Percentiles rank a stretch among this genome's conserved stretches.
Evolutionary conservation across 768 basidiomycete genomes (phyloP).

Genomic region (Nevesoporus exiguus): DNA sequence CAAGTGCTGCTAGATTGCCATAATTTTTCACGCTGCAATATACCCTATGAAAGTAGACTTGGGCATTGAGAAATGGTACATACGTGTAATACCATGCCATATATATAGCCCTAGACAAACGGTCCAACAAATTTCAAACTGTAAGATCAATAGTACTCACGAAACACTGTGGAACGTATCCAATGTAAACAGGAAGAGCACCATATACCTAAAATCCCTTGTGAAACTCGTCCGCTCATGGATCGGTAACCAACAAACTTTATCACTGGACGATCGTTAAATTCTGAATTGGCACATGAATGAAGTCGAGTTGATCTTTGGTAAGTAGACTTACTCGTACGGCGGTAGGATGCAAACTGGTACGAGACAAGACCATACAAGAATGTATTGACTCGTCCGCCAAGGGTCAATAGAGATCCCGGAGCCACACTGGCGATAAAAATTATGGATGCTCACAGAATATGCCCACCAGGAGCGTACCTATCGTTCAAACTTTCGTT

Average conservation of each 20-base stretch:
- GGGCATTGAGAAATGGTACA: not conserved
- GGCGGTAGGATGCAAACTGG: not conserved
- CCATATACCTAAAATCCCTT: conserved; percentile 8
- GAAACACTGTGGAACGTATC: not conserved
- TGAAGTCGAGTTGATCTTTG: not conserved
- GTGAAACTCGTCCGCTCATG: not conserved
- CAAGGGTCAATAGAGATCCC: not conserved
- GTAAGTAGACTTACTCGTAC: conserved; percentile 17
- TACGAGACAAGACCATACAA: not conserved
- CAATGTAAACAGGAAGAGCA: conserved; percentile 13
- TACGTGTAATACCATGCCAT: conserved; percentile 20
- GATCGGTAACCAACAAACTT: conserved; percentile 1
- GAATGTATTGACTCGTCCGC: not conserved
- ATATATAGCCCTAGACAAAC: conserved; percentile 12
- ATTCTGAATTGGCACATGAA: conserved; percentile 3
- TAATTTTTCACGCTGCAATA: conserved; percentile 12
- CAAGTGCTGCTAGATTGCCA: conserved; percentile 13
- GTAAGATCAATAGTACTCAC: conserved; percentile 2
- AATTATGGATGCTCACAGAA: not conserved
- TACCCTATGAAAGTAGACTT: not conserved
- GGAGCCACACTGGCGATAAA: not conserved
- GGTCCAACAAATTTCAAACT: no score
- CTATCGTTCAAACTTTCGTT: not conserved
- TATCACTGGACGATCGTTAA: conserved; percentile 10
- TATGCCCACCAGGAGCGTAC: not conserved